These are phyloP conservation scores for Omphalotus guepiniiformis DNA, from an alignment of 768 basidiomycete species.

Conservation along the genomic window DNA sequence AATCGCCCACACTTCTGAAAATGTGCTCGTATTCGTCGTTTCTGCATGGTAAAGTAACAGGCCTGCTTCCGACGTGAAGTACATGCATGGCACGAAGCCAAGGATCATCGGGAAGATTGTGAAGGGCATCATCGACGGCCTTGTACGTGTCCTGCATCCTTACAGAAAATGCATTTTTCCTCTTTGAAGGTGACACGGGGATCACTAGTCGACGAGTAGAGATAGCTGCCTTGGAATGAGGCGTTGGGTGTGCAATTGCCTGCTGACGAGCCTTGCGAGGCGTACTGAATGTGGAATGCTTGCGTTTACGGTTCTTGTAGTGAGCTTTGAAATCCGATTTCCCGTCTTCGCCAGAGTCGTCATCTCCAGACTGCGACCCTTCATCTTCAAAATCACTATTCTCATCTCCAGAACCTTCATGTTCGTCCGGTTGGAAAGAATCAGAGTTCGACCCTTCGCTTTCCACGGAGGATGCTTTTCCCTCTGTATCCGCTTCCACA, in stretches of 20 bases:
- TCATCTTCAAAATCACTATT: constrained; percentile 13
- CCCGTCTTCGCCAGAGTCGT: constrained; percentile 23
- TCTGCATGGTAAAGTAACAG: constrained; percentile 85
- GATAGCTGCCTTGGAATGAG: constrained; percentile 70
- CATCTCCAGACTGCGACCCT: constrained; percentile 22
- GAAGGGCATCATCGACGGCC: constrained; percentile 9
- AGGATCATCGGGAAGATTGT: constrained; percentile 64
- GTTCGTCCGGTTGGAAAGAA: not conserved
- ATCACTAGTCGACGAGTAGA: constrained; percentile 31
- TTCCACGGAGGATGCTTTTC: constrained; percentile 8
- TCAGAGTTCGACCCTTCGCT: constrained; percentile 11
- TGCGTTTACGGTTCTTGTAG: constrained; percentile 41
- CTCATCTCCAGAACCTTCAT: constrained; percentile 1
- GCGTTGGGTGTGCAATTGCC: constrained; percentile 60
- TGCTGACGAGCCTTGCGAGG: constrained; percentile 30
- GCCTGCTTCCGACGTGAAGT: constrained; percentile 89
- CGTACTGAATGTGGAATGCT: constrained; percentile 26
- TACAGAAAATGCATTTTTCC: constrained; percentile 19
- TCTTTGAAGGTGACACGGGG: constrained; percentile 18
- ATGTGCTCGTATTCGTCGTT: constrained; percentile 81
- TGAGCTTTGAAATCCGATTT: constrained; percentile 15
- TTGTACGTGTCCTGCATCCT: constrained; percentile 24
- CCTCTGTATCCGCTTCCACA: constrained; percentile 19
- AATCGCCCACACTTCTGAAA: constrained; percentile 69
- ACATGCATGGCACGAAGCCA: constrained; percentile 89